Evolutionary conservation across 2,329 filamentous ascomycete species (phyloP), one percentile per base, ranked within the genome.

Genomic region (Arthrobotrys musiformis): DNA sequence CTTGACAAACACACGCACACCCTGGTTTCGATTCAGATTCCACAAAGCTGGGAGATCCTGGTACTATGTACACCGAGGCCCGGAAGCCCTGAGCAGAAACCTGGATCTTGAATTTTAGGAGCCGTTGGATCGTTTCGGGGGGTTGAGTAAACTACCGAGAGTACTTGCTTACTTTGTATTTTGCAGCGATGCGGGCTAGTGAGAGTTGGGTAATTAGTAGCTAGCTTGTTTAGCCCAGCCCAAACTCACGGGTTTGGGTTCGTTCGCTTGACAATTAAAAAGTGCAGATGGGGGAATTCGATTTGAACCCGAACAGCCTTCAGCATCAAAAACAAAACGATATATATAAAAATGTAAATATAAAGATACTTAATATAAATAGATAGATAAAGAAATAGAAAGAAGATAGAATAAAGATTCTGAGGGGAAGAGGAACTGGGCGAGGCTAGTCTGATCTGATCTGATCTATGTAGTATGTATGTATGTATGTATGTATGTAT

Each of bases 81-180:
- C 61, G 40, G 61, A 40, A 37, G 61, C 44, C 33, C 26, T 19
- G 46, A 67, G 24, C 28, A 19, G 30, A 35, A 70, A 63, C 67
- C 67, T 42, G 56, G 67, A 58, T 63, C 54, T 58, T 40, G 22
- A 48, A n/a, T n/a, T n/a, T 42, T 42, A 15, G 67, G 28, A 63
- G 35, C 67, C 67, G 67, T 70, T 70, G 61, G 56, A 70, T 70
- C 61, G 37, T 40, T 46, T 60, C 56, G 56, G 67, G 67, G 63
- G n/a, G n/a, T n/a, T n/a, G n/a, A n/a, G 40, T 42, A 1, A 8
- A n/a, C 15, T 7, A 40, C 37, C 17, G 4, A 19, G 7, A 42
- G 30, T 5, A 7, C 24, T 17, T n/a, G 3, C n/a, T 13, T 13
- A 5, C 13, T 35, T 35, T 35, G 33, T n/a, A n/a, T n/a, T 35